phyloP scores from a whole-genome alignment of 169 alveolate species.

The Plasmodium falciparum region DNA sequence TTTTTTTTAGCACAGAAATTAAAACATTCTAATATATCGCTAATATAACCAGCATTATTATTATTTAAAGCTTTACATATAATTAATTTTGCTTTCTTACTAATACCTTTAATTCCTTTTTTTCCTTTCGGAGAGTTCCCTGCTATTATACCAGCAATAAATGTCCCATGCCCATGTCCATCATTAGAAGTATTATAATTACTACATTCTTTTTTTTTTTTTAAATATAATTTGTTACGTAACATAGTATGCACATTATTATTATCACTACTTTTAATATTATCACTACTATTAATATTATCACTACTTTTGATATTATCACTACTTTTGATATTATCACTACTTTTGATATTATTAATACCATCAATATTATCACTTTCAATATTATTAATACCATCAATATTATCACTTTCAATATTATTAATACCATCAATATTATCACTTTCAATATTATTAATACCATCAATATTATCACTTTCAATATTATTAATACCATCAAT shows the following conservation, averaged over 20 bases:
- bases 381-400: not conserved
- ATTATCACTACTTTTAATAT: no score
- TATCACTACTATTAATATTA: no score
- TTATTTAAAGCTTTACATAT: slow-evolving; percentile 80
- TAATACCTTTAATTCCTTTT: slow-evolving; percentile 53
- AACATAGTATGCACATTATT: slow-evolving; percentile 78
- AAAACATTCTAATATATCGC: slow-evolving; percentile 77
- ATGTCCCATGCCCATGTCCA: slow-evolving; percentile 90
- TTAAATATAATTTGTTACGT: slow-evolving; percentile 78
- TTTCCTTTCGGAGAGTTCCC: slow-evolving; percentile 9
- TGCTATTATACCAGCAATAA: slow-evolving; percentile 84
- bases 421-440: not conserved
- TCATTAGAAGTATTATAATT: slow-evolving; percentile 76
- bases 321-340: not conserved
- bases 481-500: no score
- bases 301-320: no score
- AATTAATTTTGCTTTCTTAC: slow-evolving; percentile 63
- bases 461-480: not conserved
- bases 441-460: not conserved
- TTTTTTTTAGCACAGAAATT: slow-evolving; percentile 69
- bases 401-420: slow-evolving; percentile 3
- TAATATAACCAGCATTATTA: slow-evolving; percentile 79
- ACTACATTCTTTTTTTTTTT: slow-evolving; percentile 78
- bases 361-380: no score
- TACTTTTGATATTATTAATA: not conserved